Conservation (phyloP, 371 early-diverging fungal genomes). For the Mucor mucedo region DNA sequence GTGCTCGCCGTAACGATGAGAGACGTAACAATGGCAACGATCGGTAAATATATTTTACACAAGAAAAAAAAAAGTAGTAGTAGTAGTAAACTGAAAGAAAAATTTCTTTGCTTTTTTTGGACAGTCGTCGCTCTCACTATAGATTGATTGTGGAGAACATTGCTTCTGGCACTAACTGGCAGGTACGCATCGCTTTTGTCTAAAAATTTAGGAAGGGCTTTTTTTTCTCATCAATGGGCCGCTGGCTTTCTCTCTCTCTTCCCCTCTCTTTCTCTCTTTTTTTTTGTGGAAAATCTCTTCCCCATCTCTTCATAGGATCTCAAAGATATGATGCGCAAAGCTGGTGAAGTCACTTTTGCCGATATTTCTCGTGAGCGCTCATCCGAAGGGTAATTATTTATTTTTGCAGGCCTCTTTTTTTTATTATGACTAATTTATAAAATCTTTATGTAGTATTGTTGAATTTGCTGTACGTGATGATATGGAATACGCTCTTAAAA, state of each 20-base stretch:
- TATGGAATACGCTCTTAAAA: constrained; percentile 85
- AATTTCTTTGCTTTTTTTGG: constrained; percentile 8
- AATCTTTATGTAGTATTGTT: constrained; percentile 77
- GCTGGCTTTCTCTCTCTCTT: constrained; percentile 26
- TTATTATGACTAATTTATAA: too few species aligned
- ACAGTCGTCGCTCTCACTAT: constrained; percentile 59
- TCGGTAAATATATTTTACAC: constrained; percentile 25
- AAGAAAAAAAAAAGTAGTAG: neutral
- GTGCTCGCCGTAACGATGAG: constrained; percentile 60
- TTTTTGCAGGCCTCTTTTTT: too few species aligned
- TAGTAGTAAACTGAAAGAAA: too few species aligned
- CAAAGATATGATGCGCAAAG: constrained; percentile 95
- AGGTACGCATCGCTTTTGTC: constrained; percentile 64
- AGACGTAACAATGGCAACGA: constrained; percentile 46
- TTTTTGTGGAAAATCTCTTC: constrained; percentile 13
- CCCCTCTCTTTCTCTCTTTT: constrained; percentile 26
- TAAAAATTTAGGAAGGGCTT: neutral
- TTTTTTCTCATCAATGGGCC: neutral
- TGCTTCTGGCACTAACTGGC: constrained; percentile 78
- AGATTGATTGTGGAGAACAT: constrained; percentile 76
- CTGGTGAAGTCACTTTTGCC: constrained; percentile 94
- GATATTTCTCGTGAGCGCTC: constrained; percentile 83
- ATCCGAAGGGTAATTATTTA: constrained; percentile 80
- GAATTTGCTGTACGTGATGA: constrained; percentile 85
- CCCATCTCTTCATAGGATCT: constrained; percentile 74